Conservation (phyloP, 345 rosid species). For the Erodium maritimum region DNA sequence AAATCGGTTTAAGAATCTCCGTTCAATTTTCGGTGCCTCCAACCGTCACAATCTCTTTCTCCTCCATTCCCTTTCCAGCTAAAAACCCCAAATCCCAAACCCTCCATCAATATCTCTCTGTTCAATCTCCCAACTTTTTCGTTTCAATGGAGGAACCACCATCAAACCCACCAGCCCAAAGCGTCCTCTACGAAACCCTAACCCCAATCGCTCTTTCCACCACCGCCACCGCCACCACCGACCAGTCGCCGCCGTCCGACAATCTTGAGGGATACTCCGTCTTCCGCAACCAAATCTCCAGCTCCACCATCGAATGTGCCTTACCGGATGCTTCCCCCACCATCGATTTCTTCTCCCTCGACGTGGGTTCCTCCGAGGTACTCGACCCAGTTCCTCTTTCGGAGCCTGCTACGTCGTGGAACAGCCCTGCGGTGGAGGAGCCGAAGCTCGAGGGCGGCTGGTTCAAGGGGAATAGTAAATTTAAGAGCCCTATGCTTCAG, state of each 20-base stretch:
- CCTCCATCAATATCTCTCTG: too few species aligned
- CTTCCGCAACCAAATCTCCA: constrained; percentile 66
- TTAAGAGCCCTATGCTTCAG: constrained; percentile 82
- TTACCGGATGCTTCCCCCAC: constrained; percentile 26
- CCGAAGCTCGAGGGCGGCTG: constrained; percentile 49
- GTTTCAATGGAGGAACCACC: background rate
- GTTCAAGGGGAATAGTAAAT: constrained; percentile 56
- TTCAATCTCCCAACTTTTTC: background rate
- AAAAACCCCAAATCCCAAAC: background rate
- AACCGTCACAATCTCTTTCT: background rate
- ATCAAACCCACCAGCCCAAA: too few species aligned
- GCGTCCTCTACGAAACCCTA: too few species aligned
- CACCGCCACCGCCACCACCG: constrained; percentile 2
- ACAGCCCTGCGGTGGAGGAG: constrained; percentile 8
- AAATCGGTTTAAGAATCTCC: background rate
- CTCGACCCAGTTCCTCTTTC: constrained; percentile 11
- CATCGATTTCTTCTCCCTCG: constrained; percentile 73
- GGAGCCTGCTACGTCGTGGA: constrained; percentile 25
- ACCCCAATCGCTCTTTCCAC: too few species aligned
- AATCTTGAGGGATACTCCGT: constrained; percentile 41
- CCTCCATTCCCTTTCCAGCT: background rate
- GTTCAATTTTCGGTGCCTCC: background rate
- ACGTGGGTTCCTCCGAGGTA: constrained; percentile 20
- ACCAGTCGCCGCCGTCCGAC: constrained; percentile 9
- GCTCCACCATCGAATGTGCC: constrained; percentile 12